These are phyloP conservation scores for Pseudopediastrum boryanum DNA, from an alignment of 139 green algal genomes.

Conservation along the genomic window DNA sequence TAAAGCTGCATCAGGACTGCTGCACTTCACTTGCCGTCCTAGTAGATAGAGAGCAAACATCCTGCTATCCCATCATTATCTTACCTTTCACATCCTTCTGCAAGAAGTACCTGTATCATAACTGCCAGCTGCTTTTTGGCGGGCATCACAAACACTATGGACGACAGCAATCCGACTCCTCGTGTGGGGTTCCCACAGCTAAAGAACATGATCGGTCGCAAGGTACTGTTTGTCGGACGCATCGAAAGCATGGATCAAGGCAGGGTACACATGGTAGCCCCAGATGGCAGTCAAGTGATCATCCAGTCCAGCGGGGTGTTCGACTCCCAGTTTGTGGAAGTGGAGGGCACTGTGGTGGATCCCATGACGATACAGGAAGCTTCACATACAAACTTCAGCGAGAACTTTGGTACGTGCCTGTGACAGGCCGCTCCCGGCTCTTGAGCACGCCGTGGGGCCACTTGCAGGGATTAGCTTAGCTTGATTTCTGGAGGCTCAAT, in stretches of 20 bases:
- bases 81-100: too few relatives aligned
- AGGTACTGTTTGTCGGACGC: constrained; percentile 31
- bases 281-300: constrained; percentile 25
- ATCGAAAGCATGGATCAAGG: constrained; percentile 13
- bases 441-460: not conserved
- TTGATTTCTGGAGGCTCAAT: not conserved
- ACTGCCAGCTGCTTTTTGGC: too few relatives aligned
- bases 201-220: constrained; percentile 30
- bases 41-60: too few relatives aligned
- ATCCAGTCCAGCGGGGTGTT: constrained; percentile 22
- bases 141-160: too few relatives aligned
- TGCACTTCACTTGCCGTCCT: too few relatives aligned
- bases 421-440: not conserved
- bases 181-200: constrained; percentile 30
- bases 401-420: constrained; percentile 66
- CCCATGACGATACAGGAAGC: constrained; percentile 57
- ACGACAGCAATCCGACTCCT: constrained; percentile 17
- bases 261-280: constrained; percentile 15
- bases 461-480: not conserved
- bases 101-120: too few relatives aligned
- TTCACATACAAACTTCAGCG: constrained; percentile 50
- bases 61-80: too few relatives aligned
- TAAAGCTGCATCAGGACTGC: too few relatives aligned
- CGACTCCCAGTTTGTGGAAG: constrained; percentile 54
- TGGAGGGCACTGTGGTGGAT: constrained; percentile 68